Evolutionary conservation across 257 asterid species (phyloP), one percentile per base, ranked within the genome.

Genomic region (Penstemon barbatus): DNA sequence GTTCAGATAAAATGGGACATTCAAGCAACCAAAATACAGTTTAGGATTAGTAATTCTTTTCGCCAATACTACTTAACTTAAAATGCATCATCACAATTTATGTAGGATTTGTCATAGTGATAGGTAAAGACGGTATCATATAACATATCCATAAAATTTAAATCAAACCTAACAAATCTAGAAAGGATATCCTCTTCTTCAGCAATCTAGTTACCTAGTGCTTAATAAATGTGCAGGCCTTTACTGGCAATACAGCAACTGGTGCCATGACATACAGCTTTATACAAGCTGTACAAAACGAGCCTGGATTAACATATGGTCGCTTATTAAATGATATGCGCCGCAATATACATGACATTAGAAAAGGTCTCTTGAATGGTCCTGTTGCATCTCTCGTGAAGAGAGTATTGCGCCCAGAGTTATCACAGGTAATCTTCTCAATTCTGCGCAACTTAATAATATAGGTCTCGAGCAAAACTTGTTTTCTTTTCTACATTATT

Each of bases 221-320:
- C 61, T 72, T 50, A 3, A 46, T 60, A 69, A 42, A 15, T 61
- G 65, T 57, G 45, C 82, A 86, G 92, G 92, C 84, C 37, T 71
- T 86, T 52, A 65, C 92, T 53, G 87, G 89, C 18, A 40, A 73
- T 51, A 55, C 68, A 36, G 63, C 87, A 49, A 86, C 89, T 12
- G 87, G 92, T 66, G 89, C 85, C 70, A 74, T 86, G 83, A 86
- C 92, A 61, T 84, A 81, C 68, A 79, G 87, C 85, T 86, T 86
- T 18, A 78, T 86, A 65, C 75, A 86, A 78, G 85, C 87, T 3
- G 74, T 78, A 55, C 80, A 81, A 74, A 66, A 74, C 36, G 89
- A 80, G 76, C 75, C 83, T 11, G 84, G 85, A 64, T 44, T 84
- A 74, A 74, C 86, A 36, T 86, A 86, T 6, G 92, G 89, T 36